Evolutionary conservation across 2,329 filamentous ascomycete genomes (phyloP), one percentile per base, ranked within the genome.

Genomic region (Phaeosphaeria sp.): DNA sequence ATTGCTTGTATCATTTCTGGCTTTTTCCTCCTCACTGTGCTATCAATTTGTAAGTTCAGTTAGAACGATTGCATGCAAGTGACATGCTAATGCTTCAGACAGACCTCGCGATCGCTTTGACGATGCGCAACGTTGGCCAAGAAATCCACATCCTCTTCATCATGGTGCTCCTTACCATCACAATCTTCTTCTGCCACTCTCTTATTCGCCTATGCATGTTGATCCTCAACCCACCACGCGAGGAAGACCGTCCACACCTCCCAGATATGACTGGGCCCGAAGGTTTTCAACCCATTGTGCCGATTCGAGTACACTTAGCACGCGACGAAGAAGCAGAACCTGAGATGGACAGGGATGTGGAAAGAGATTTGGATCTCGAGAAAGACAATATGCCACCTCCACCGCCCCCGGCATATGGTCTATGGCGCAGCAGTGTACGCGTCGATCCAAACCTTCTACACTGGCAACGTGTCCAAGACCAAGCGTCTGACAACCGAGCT

Each of bases 381-480:
- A 69, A 75, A 30, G 54, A 72, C 18, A 56, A 62, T 9, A 52
- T 66, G 9, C 59, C 66, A 2, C 64, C 62, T 1, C 72, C 83
- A 9, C 93, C 93, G 3, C 93, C 93, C 0, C 93, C 93, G 0
- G 92, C 92, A 1, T 97, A 97, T 72, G 93, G 93, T 0, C 80
- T 92, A 0, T 96, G 92, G 91, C 84, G 92, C 52, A 88, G 89
- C 75, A 94, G 90, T 69, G 91, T 95, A 0, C 84, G 91, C 48
- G 89, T 93, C 30, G 90, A 96, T 68, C 92, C 92, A 1, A 87
- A 94, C 69, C 82, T 92, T 15, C 82, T 96, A 23, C 92, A 90
- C 73, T 96, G 92, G 92, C 88, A 90, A 75, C 86, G 89, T 39
- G 90, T 73, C 10, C 69, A 74, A 1, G 53, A 50, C 11, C 33